Percentiles rank a stretch among this genome's conserved stretches.
phyloP scores from a whole-genome alignment of 2,329 filamentous ascomycete species.

The Karstenula rhodostoma region DNA sequence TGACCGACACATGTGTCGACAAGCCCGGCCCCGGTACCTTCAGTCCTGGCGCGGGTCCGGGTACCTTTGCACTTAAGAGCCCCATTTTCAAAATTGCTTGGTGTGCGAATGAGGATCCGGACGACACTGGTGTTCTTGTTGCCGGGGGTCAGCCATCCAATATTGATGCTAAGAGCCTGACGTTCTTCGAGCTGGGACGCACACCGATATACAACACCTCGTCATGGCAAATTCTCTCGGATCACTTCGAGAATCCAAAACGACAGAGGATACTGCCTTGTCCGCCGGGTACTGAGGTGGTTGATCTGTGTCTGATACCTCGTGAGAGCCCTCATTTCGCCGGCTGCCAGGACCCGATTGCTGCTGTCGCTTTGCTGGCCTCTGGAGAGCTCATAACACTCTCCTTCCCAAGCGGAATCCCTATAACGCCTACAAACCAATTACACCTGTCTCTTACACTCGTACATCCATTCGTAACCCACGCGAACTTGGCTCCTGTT shows the following conservation, averaged over 20 bases:
- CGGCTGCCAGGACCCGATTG: conserved; percentile 89
- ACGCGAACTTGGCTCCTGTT: conserved; percentile 74
- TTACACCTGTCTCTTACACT: conserved; percentile 87
- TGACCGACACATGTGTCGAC: conserved; percentile 78
- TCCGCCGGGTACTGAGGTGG: conserved; percentile 77
- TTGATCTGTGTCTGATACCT: conserved; percentile 84
- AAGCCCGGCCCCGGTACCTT: conserved; percentile 62
- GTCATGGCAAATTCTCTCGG: conserved; percentile 81
- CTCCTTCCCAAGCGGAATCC: conserved; percentile 90
- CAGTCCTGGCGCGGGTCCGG: conserved; percentile 54
- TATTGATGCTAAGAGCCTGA: conserved; percentile 76
- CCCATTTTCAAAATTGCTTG: conserved; percentile 83
- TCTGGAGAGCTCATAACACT: conserved; percentile 90
- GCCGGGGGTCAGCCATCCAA: conserved; percentile 79
- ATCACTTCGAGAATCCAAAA: conserved; percentile 81
- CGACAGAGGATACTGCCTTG: conserved; percentile 74
- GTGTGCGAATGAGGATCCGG: conserved; percentile 93
- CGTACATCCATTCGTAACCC: conserved; percentile 86
- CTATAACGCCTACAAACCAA: conserved; percentile 91
- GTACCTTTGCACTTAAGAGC: conserved; percentile 69
- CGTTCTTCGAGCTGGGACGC: conserved; percentile 85
- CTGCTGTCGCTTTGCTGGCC: conserved; percentile 77
- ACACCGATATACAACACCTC: conserved; percentile 93
- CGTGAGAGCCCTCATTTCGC: conserved; percentile 83
- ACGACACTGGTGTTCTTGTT: conserved; percentile 88